Base-by-base conservation (phyloP, 768 basidiomycete genomes). In the Suillus subaureus region DNA sequence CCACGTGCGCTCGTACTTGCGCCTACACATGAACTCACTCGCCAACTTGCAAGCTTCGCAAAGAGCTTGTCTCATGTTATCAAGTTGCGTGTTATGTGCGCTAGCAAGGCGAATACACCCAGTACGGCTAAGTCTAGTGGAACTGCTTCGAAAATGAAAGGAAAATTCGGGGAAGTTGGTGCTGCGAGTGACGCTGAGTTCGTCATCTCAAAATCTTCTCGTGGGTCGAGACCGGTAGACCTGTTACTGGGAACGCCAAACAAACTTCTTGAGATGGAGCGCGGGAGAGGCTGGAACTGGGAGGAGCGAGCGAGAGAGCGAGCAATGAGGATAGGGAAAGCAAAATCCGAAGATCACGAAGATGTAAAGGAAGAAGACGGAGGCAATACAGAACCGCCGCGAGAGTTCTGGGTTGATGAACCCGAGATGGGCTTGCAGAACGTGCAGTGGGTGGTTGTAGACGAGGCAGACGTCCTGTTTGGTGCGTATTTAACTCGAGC, bases 381-480 rank as follows among this genome's bases (percentile, higher is more conserved):
- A 28, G 28, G 16, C 0, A 28, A 49, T 6, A 65, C 69, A 33
- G 71, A 74, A 62, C 31, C 60, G 26, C 61, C 39, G 47, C 72
- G 72, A 26, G 74, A 75, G 76, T 84, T 68, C 67, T 81, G 75
- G 82, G 82, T 69, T 70, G 82, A 81, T 26, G 79, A 83, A 55
- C 83, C 86, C 6, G 82, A 88, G 71, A 83, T 93, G 78, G 83
- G 87, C 2, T 77, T 94, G 28, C 83, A 82, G 61, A 84, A 87
- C 58, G 80, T 96, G 1, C 93, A 97, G 71, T 97, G 94, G 94
- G 89, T 97, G 7, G 82, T 96, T 4, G 80, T 97, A 1, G 96
- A 97, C 67, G 95, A 97, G 73, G 95, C 96, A 0, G 96, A 97
- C 73, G 87, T 97, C 58, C 80, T 96, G 15, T 90, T 97, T 62